A percentile compares a stretch with the other conserved stretches of the same genome.
These are phyloP conservation scores for Dactylonectria macrodidyma DNA, from an alignment of 2,329 filamentous ascomycete genomes.

Conservation along the genomic window DNA sequence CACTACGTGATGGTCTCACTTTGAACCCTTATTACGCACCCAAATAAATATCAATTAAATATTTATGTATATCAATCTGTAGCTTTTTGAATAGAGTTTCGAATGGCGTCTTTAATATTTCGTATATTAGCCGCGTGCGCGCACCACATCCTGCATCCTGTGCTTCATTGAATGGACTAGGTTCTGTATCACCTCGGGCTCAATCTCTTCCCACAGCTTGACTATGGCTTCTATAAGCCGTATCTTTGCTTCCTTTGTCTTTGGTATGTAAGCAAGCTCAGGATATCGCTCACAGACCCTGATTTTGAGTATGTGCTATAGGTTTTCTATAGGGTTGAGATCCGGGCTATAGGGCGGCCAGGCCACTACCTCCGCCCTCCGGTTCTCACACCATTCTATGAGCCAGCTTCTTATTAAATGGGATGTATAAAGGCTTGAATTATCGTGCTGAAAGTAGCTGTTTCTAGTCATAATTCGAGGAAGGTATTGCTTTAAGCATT, in stretches of 20 bases:
- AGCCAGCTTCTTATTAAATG: no score
- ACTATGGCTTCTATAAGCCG: slow-evolving; percentile 8
- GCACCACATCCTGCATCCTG: neutral
- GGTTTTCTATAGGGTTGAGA: slow-evolving; percentile 25
- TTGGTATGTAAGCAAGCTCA: slow-evolving; percentile 8
- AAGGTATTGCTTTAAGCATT: no score
- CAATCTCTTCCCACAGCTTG: no score
- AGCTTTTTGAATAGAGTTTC: neutral
- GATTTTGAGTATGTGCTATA: slow-evolving; percentile 2
- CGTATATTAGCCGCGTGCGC: neutral
- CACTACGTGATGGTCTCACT: neutral
- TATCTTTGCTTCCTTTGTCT: neutral
- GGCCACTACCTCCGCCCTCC: neutral
- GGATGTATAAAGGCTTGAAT: neutral
- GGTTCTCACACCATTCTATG: no score
- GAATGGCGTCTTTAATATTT: slow-evolving; percentile 8
- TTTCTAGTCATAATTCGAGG: no score
- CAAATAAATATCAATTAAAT: slow-evolving; percentile 9
- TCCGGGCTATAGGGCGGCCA: no score
- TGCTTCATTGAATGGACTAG: slow-evolving; percentile 1
- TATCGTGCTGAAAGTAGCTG: slow-evolving; percentile 5
- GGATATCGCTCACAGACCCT: slow-evolving; percentile 13
- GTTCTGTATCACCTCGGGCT: neutral
- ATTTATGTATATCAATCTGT: slow-evolving; percentile 1
- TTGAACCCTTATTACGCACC: neutral